These are phyloP conservation scores for Rickenella mellea DNA, from an alignment of 768 basidiomycete species.

Conservation along the genomic window DNA sequence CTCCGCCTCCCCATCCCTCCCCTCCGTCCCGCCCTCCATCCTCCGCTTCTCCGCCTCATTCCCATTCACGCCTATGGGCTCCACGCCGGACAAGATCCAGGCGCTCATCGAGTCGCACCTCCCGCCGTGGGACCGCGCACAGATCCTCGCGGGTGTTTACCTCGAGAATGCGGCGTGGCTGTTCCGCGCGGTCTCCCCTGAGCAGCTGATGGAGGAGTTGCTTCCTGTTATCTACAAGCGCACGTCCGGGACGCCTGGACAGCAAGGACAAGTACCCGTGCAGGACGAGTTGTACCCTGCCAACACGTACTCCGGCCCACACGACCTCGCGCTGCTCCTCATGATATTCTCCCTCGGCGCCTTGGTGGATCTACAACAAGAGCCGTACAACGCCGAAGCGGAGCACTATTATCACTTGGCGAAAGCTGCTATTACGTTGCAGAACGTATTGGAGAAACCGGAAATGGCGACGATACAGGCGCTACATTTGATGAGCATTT, in stretches of 20 bases:
- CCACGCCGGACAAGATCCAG: slow-evolving; percentile 33
- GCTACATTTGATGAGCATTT: slow-evolving; percentile 59
- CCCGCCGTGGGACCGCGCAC: slow-evolving; percentile 42
- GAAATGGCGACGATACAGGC: slow-evolving; percentile 33
- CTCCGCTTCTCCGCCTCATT: slow-evolving; percentile 50
- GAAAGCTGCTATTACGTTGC: slow-evolving; percentile 54
- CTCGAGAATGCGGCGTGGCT: slow-evolving; percentile 74
- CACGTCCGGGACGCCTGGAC: slow-evolving; percentile 46
- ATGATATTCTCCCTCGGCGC: slow-evolving; percentile 69
- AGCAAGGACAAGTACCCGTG: slow-evolving; percentile 57
- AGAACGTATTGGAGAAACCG: slow-evolving; percentile 50
- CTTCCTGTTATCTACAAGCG: slow-evolving; percentile 56
- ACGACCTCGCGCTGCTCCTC: slow-evolving; percentile 56
- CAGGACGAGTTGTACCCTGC: slow-evolving; percentile 66
- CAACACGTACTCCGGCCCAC: slow-evolving; percentile 57
- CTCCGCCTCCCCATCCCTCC: slow-evolving; percentile 17
- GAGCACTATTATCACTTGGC: slow-evolving; percentile 51
- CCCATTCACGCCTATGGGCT: slow-evolving; percentile 54
- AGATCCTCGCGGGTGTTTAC: slow-evolving; percentile 55
- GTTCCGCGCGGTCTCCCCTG: slow-evolving; percentile 58
- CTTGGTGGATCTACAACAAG: slow-evolving; percentile 53
- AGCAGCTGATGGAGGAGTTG: slow-evolving; percentile 65
- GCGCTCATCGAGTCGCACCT: slow-evolving; percentile 44
- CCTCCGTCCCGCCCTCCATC: slow-evolving; percentile 45
- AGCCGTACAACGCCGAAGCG: slow-evolving; percentile 59